Evolutionary conservation across 2,329 filamentous ascomycete species (phyloP).

Genomic region (Hypocrella siamensis): DNA sequence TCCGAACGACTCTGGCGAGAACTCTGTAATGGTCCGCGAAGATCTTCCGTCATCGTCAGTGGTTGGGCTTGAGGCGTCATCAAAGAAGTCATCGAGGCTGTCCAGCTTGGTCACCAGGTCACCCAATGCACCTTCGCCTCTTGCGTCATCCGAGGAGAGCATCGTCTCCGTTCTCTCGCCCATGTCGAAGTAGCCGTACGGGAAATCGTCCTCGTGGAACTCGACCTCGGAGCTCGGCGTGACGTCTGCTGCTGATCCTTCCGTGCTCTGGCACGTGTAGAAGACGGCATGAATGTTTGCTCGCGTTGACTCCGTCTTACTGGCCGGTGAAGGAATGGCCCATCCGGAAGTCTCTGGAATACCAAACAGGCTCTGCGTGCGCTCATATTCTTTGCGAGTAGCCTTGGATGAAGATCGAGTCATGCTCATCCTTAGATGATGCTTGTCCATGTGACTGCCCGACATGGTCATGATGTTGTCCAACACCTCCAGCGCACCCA

Average conservation of each 20-base stretch:
- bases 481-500: conserved; percentile 78
- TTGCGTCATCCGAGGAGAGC: conserved; percentile 73
- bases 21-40: conserved; percentile 48
- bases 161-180: conserved; percentile 73
- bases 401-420: conserved; percentile 72
- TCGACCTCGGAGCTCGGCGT: conserved; percentile 73
- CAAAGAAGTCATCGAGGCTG: conserved; percentile 70
- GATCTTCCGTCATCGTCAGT: conserved; percentile 42
- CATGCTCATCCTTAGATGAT: conserved; percentile 97
- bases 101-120: conserved; percentile 72
- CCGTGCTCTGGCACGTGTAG: conserved; percentile 70
- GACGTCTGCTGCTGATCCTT: conserved; percentile 40
- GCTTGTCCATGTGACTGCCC: conserved; percentile 79
- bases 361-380: conserved; percentile 85
- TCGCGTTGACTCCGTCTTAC: conserved; percentile 73
- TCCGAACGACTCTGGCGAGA: conserved; percentile 50
- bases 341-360: conserved; percentile 93
- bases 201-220: conserved; percentile 81
- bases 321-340: conserved; percentile 86
- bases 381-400: conserved; percentile 86
- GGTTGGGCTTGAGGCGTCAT: conserved; percentile 48
- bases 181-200: conserved; percentile 61
- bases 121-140: conserved; percentile 50
- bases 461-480: conserved; percentile 95
- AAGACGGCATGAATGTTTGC: conserved; percentile 92